A percentile compares a stretch with the other conserved stretches of the same genome.
Conservation (phyloP, 495 filamentous ascomycete genomes). For the Friedmanniomyces endolithicus region DNA sequence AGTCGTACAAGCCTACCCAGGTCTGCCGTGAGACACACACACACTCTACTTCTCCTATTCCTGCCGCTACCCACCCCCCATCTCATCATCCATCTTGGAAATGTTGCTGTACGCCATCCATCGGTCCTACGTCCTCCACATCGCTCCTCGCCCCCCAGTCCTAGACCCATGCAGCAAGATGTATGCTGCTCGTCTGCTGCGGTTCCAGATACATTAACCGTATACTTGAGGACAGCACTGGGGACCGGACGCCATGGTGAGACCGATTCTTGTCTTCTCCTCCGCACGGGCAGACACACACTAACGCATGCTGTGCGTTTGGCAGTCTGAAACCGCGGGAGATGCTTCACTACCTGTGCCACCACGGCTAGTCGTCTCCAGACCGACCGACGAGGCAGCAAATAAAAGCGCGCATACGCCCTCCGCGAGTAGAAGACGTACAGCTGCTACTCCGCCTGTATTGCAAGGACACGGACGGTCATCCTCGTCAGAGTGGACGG, state of each 20-base stretch:
- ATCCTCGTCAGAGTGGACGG: slow-evolving; percentile 15
- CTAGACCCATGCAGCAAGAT: slow-evolving; percentile 13
- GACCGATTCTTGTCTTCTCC: background rate
- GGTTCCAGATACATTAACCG: slow-evolving; percentile 7
- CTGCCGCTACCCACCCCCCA: background rate
- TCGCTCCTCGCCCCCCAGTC: background rate
- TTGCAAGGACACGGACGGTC: background rate
- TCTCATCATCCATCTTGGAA: background rate
- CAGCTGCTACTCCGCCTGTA: background rate
- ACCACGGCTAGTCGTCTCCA: slow-evolving; percentile 12
- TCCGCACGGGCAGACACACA: slow-evolving; percentile 1
- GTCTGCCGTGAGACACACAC: slow-evolving; percentile 12
- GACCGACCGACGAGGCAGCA: slow-evolving; percentile 9
- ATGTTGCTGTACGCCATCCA: slow-evolving; percentile 14
- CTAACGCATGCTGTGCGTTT: slow-evolving; percentile 8
- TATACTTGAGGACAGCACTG: background rate
- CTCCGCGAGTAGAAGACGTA: background rate
- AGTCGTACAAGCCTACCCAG: slow-evolving; percentile 8
- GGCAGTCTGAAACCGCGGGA: slow-evolving; percentile 10
- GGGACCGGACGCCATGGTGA: slow-evolving; percentile 7
- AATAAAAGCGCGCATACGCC: background rate
- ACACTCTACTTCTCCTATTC: slow-evolving; percentile 8
- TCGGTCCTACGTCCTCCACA: background rate
- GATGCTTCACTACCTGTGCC: slow-evolving; percentile 4
- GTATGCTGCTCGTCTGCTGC: slow-evolving; percentile 7